Percentiles rank a stretch among this genome's conserved stretches.
Evolutionary conservation across 2,329 filamentous ascomycete species (phyloP).

Genomic region (Sporothrix brasiliensis): DNA sequence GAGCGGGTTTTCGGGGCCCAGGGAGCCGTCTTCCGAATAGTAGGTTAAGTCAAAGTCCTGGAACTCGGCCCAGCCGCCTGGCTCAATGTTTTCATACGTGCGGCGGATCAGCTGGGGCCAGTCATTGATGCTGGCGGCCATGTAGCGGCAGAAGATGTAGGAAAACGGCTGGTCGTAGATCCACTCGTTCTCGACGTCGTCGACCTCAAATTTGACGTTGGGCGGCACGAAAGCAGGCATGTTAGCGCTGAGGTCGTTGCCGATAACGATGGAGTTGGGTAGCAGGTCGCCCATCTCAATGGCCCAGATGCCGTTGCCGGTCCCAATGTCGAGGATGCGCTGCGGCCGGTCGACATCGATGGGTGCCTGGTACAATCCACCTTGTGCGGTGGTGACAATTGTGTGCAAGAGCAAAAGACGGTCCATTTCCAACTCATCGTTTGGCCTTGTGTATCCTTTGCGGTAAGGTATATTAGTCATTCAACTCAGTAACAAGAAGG

Average conservation of each 20-base stretch:
- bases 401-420: conserved; percentile 33
- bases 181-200: conserved; percentile 37
- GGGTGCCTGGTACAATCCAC: conserved; percentile 29
- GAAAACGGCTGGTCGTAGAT: conserved; percentile 34
- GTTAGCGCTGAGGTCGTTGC: conserved; percentile 37
- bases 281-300: conserved; percentile 31
- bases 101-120: conserved; percentile 35
- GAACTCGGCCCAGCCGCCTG: conserved; percentile 38
- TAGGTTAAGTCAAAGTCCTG: conserved; percentile 36
- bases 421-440: conserved; percentile 42
- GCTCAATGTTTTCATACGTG: conserved; percentile 36
- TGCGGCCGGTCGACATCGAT: conserved; percentile 27
- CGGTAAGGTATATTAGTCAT: background rate
- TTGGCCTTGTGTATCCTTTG: conserved; percentile 44
- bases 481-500: background rate
- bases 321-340: conserved; percentile 34
- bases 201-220: conserved; percentile 37
- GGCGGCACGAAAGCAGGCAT: conserved; percentile 37
- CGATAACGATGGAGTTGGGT: conserved; percentile 34
- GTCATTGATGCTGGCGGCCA: conserved; percentile 35
- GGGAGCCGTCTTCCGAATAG: conserved; percentile 35
- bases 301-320: conserved; percentile 34
- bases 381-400: conserved; percentile 27
- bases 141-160: conserved; percentile 35
- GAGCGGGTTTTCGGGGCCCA: conserved; percentile 31